Conservation (phyloP, 805 yeast genomes). For the Spathaspora arborariae region DNA sequence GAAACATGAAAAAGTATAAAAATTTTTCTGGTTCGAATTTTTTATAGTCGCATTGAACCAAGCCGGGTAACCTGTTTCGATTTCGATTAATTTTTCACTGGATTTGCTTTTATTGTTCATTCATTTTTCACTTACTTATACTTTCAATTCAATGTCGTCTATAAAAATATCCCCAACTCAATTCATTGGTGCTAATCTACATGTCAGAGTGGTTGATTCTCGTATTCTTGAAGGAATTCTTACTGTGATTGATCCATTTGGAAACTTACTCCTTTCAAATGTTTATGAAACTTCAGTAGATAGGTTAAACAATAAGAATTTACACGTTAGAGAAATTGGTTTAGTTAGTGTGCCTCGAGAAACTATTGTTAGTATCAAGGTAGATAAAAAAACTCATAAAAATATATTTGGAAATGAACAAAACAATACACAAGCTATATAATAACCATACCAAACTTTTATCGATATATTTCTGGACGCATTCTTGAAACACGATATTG, state of each 20-base stretch:
- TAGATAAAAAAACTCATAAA: constrained; percentile 17
- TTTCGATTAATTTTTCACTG: neutral
- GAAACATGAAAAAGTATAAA: constrained; percentile 1
- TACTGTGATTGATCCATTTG: constrained; percentile 42
- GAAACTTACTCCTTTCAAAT: constrained; percentile 35
- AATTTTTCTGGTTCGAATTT: neutral
- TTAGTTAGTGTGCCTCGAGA: constrained; percentile 50
- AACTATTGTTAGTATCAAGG: constrained; percentile 28
- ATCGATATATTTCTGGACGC: neutral
- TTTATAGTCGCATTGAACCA: neutral
- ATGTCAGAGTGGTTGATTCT: constrained; percentile 24
- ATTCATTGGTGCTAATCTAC: constrained; percentile 30
- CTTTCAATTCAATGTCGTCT: neutral
- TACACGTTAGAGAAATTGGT: constrained; percentile 42
- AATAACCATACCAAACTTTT: neutral
- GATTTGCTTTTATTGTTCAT: too few species aligned
- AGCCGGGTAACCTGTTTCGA: neutral
- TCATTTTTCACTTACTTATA: neutral
- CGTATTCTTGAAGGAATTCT: constrained; percentile 35
- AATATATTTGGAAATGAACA: constrained; percentile 7
- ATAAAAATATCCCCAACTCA: constrained; percentile 12
- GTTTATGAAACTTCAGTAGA: constrained; percentile 31
- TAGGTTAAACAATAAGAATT: constrained; percentile 15
- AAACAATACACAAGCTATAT: neutral
- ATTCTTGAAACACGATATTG: neutral